Base-by-base conservation (phyloP, 139 green algal genomes). In the Cymbomonas tetramitiformis region DNA sequence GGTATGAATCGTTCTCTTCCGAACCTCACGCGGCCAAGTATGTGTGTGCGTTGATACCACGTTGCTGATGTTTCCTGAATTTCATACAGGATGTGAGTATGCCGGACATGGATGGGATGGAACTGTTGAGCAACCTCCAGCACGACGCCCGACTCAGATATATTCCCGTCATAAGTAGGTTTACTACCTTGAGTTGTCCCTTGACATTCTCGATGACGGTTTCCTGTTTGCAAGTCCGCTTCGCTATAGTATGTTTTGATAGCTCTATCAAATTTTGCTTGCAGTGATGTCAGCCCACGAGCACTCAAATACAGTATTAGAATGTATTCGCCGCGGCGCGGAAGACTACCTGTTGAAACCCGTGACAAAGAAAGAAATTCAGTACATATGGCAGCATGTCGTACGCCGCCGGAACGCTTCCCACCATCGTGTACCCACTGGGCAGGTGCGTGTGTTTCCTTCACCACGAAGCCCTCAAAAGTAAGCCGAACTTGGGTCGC, bases 331-430 rank as follows among this genome's bases (percentile, higher is more conserved):
- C 6, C 52, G 57, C 3, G 86, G 87, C 1, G 87, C 87, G 4
- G 87, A 94, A 58, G 87, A 95, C 53, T 95, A 93, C 46, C 67
- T 94, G 30, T 61, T 94, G 9, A 95, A 95, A 67, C 87, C 87
- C 0, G 75, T 95, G 1, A 94, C 81, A 0, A 77, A 73, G 30
- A 94, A 93, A 67, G 84, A 93, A 65, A 74, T 94, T 21, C 75
- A 85, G 60, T 75, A 85, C 60, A 82, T 87, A 23, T 94, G 86
- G 84, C 79, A 83, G 72, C 85, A 94, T 61, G 83, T 94, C 38
- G 51, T 3, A 2, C 9, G 19, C 15, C 19, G n/a, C n/a, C n/a
- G n/a, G n/a, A n/a, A n/a, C n/a, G n/a, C n/a, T n/a, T n/a, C n/a
- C n/a, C n/a, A n/a, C n/a, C n/a, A n/a, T n/a, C n/a, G n/a, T n/a